Conservation (phyloP, 2,329 filamentous ascomycete genomes). For the Diaporthe humulicola region DNA sequence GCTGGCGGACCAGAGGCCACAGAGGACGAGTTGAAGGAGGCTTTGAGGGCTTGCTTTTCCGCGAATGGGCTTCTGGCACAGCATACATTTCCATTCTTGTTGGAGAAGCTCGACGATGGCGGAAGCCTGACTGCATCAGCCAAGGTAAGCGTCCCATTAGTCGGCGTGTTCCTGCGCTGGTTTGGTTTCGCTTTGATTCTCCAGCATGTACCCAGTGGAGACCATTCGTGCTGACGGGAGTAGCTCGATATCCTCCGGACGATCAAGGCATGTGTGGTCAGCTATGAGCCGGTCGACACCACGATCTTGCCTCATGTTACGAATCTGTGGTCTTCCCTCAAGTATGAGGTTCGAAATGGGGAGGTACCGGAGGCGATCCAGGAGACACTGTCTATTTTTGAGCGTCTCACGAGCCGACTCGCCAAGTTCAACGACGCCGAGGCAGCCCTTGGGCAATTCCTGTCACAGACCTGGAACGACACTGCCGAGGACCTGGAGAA, state of each 20-base stretch:
- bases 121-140: slow-evolving; percentile 70
- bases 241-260: slow-evolving; percentile 69
- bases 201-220: not conserved
- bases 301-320: slow-evolving; percentile 63
- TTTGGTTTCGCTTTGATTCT: too few species aligned
- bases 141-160: slow-evolving; percentile 56
- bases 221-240: not conserved
- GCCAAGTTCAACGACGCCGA: slow-evolving; percentile 2
- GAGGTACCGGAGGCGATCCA: slow-evolving; percentile 70
- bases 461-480: slow-evolving; percentile 64
- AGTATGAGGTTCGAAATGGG: slow-evolving; percentile 73
- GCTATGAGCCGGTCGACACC: slow-evolving; percentile 61
- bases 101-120: slow-evolving; percentile 70
- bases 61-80: slow-evolving; percentile 61
- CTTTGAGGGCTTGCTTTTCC: slow-evolving; percentile 67
- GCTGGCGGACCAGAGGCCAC: slow-evolving; percentile 62
- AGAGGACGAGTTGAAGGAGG: slow-evolving; percentile 67
- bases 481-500: slow-evolving; percentile 64
- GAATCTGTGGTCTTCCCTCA: slow-evolving; percentile 71
- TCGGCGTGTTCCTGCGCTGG: not conserved
- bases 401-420: slow-evolving; percentile 59
- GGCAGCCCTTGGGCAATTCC: slow-evolving; percentile 60
- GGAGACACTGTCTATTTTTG: slow-evolving; percentile 67
- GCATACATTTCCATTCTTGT: slow-evolving; percentile 64
- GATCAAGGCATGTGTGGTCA: slow-evolving; percentile 64